Base-by-base conservation (phyloP, 2,329 filamentous ascomycete genomes). In the Dactylellina parvicollis region DNA sequence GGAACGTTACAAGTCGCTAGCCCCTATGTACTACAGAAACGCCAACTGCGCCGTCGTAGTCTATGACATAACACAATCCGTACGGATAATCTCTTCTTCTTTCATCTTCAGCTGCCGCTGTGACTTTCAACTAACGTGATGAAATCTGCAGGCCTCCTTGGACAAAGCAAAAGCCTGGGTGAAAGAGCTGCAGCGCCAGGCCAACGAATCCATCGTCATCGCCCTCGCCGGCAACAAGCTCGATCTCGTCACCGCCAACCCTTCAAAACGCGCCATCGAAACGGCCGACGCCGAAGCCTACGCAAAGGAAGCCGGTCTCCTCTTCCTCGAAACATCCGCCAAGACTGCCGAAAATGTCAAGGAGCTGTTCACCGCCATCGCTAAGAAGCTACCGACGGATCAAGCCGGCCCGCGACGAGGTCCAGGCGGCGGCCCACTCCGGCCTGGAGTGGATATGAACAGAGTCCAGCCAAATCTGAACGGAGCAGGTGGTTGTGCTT, bases 111-210 rank as follows among this genome's bases (percentile, higher is more conserved):
- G 1, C 34, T 32, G n/a, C 9, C 20, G 22, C 24, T 1, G 4
- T 40, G 22, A 18, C 50, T 20, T 34, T 32, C 28, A 62, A 65
- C 32, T 77, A 49, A 76, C 65, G 20, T 54, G 36, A 38, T 75
- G 77, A 66, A 12, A n/a, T 62, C 32, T 47, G 30, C 66, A 99
- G 95, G 88, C 93, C 76, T 99, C 95, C 50, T 86, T 99, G 79
- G 96, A 99, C 83, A 99, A 99, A 85, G 96, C 96, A 78, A 99
- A 99, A 83, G 91, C 93, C 46, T 99, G 95, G 95, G 94, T 99
- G 71, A 98, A 98, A 84, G 95, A 99, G 81, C 88, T 99, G 62
- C 95, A 99, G 83, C 90, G 95, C 80, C 95, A 99, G 83, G 95
- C 96, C 75, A 99, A 98, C 84, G 95, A 99, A 83, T 98, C 98